A percentile compares a stretch with the other conserved stretches of the same genome.
These are phyloP conservation scores for Yamadazyma conglobata DNA, from an alignment of 1,139 yeast species.

Conservation along the genomic window DNA sequence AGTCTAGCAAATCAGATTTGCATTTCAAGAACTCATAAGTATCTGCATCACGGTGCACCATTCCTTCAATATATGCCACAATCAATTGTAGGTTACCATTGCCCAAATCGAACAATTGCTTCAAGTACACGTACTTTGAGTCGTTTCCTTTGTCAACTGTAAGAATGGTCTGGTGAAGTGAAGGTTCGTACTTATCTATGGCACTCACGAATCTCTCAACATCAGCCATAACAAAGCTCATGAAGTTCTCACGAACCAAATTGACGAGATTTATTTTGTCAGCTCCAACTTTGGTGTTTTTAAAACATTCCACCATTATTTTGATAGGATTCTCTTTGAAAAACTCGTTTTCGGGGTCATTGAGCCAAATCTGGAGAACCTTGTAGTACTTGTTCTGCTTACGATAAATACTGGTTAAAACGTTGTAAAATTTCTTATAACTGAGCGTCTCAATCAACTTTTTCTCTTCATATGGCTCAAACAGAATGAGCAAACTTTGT, in stretches of 20 bases:
- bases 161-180: conserved; percentile 35
- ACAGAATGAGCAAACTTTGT: conserved; percentile 60
- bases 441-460: conserved; percentile 49
- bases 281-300: conserved; percentile 21
- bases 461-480: conserved; percentile 52
- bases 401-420: conserved; percentile 55
- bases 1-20: conserved; percentile 2
- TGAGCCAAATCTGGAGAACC: conserved; percentile 40
- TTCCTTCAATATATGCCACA: conserved; percentile 4
- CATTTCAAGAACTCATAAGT: conserved; percentile 4
- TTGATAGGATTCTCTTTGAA: no score
- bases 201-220: conserved; percentile 33
- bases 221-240: conserved; percentile 30
- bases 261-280: conserved; percentile 34
- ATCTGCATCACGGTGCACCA: not conserved
- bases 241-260: conserved; percentile 37
- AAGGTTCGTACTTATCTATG: conserved; percentile 34
- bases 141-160: conserved; percentile 24
- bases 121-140: conserved; percentile 26
- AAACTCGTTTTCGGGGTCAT: conserved; percentile 7
- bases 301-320: conserved; percentile 40
- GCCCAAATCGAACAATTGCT: conserved; percentile 14
- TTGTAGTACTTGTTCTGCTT: conserved; percentile 51
- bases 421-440: conserved; percentile 53
- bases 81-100: conserved; percentile 17